Base-by-base conservation (phyloP, 106 monocot species). In the Dendrobium huoshanense region DNA sequence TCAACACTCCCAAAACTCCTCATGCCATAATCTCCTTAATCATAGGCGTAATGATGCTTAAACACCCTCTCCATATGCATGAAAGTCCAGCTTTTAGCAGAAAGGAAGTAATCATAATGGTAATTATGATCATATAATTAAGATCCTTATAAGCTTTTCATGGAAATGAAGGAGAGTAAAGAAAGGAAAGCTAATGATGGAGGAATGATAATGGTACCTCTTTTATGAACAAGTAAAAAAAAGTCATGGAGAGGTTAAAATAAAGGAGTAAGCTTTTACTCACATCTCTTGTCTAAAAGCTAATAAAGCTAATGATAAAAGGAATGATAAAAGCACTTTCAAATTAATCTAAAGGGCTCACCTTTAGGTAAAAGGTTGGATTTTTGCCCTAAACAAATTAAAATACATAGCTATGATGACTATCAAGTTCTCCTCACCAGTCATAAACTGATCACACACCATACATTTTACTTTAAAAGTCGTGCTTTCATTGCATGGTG, bases 11-110 rank as follows among this genome's bases (percentile, higher is more conserved):
- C 61, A 61, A 61, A 3, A 22, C 61, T 61, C 61, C 61, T 61
- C 61, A 22, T 61, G 61, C 61, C 61, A 61, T 22, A 22, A 61
- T 61, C 61, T 61, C 61, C 51, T 61, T 61, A 61, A 61, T 61
- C 61, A 61, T 61, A 61, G 61, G 61, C 22, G 61, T 22, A 61
- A 61, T 61, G 61, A 61, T 61, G 61, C 61, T 61, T 61, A 61
- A 61, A 9, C 61, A 61, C 4, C 61, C 61, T n/a, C n/a, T 51
- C 51, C 51, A 51, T 51, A 22, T 61, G 61, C 61, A 61, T 61
- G 61, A 6, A 61, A n/a, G n/a, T 8, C 19, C 6, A 13, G 13
- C 51, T 51, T 51, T 51, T 51, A 51, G 13, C 51, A 13, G 13
- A 51, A 61, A 61, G 22, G 61, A 61, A 4, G 61, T 61, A 61